These are phyloP conservation scores for Fusarium mexicanum DNA, from an alignment of 2,329 filamentous ascomycete genomes.

Conservation along the genomic window DNA sequence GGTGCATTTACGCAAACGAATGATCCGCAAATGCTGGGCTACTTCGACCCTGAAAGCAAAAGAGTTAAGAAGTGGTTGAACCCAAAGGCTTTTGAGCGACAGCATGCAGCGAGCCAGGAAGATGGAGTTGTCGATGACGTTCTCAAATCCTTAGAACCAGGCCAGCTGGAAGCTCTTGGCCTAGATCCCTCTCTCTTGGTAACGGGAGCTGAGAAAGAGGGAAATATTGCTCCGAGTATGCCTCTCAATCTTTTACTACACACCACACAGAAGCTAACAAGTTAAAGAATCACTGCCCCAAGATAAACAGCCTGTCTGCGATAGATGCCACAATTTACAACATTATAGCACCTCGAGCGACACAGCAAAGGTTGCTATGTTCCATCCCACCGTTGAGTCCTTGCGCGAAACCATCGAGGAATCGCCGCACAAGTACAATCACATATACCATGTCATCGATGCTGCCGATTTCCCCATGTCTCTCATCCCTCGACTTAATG, in stretches of 20 bases:
- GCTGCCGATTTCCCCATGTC: conserved; percentile 98
- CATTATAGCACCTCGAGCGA: conserved; percentile 74
- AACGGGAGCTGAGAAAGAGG: conserved; percentile 41
- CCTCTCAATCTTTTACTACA: background rate
- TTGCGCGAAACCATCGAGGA: conserved; percentile 86
- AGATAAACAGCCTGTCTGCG: conserved; percentile 72
- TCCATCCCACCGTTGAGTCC: conserved; percentile 82
- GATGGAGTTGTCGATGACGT: conserved; percentile 59
- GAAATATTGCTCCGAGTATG: conserved; percentile 30
- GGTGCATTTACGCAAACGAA: conserved; percentile 70
- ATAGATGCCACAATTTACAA: conserved; percentile 84
- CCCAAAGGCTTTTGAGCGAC: conserved; percentile 28
- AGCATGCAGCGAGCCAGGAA: conserved; percentile 45
- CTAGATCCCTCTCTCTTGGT: conserved; percentile 55
- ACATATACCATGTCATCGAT: conserved; percentile 95
- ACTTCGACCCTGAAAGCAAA: conserved; percentile 63
- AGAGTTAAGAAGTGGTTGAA: conserved; percentile 60
- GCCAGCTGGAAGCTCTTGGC: conserved; percentile 57
- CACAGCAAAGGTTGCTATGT: conserved; percentile 66
- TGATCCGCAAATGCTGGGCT: conserved; percentile 62
- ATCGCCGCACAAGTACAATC: conserved; percentile 89
- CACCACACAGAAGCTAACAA: conserved; percentile 11
- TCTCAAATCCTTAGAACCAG: conserved; percentile 54
- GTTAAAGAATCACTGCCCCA: conserved; percentile 14
- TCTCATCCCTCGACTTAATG: conserved; percentile 78